Base-by-base conservation (phyloP, 129 eudicot species). In the Pulicaria dysenterica region DNA sequence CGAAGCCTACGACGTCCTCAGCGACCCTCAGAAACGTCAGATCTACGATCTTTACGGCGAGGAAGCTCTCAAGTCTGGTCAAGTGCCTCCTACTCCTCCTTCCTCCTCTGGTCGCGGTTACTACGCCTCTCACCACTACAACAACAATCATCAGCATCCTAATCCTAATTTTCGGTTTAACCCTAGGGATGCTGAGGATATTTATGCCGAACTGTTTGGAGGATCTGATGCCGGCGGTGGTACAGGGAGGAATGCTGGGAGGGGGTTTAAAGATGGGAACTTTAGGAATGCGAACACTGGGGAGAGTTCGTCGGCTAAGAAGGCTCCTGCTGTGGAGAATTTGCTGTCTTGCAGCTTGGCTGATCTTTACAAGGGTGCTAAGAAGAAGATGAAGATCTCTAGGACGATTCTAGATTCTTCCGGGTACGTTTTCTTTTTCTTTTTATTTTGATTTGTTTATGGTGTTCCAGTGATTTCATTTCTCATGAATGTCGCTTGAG, bases 21-120 rank as follows among this genome's bases (percentile, higher is more conserved):
- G 89, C 86, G 98, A 92, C 65, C 98, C 96, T 7, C 87, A 81
- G 53, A 92, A 92, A 80, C 98, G 98, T 67, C 98, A 89, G 91
- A 87, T 92, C 95, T 92, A 92, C 80, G 98, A 92, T 77, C 91
- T 86, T 5, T 92, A 92, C 79, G 98, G 98, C 7, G 98, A 92
- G 54, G 96, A 92, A 56, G 98, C 95, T 8, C 81, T 92, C 37
- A 92, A 92, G 76, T 86, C 96, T 37, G 97, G 97, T 38, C 93
- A 82, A 58, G 86, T 83, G 11, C 96, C 96, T 0, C 91, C 96
- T 8, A 82, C 86, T 7, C 86, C 82, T 4, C 82, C 87, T 10
- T 76, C 86, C 34, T 64, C 90, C 12, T 53, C 85, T 57, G 77
- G 79, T 36, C 70, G 82, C 49, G 62, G 61, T 58, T 74, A 67